Base-by-base conservation (phyloP, 1,284 basidiomycete species). In the Vanrija sp. region DNA sequence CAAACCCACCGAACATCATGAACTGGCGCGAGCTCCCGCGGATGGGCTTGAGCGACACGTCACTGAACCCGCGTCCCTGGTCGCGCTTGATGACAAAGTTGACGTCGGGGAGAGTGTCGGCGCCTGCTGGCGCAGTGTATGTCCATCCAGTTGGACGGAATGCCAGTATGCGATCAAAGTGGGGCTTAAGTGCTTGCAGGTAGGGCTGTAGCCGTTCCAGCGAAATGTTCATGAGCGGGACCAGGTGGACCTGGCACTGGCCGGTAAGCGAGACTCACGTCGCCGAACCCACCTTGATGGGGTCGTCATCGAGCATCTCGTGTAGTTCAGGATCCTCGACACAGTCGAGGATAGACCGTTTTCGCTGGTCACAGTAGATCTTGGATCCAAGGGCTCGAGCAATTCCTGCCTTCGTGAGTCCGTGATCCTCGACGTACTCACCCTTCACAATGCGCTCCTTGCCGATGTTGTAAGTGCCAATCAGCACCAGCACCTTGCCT, bases 371-470 rank as follows among this genome's bases (percentile, higher is more conserved):
- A 74, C 92, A 96, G 71, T 91, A 98, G 5, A 98, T 83, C 71
- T 89, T 92, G n/a, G 86, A 85, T 25, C 83, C 78, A 29, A 98
- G 77, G 0, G 88, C 86, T 46, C 85, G 82, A 0, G 95, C 95
- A 19, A 98, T 86, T 0, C 89, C 92, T 91, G 39, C 4, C 3
- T 6, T 23, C 48, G 43, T 48, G 14, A 62, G 51, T 50, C 23
- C n/a, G 18, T 3, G 7, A 38, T 16, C 15, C 15, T 18, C 14
- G 3, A 6, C 5, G 26, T 10, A 51, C 67, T 43, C 54, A 87
- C 90, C 91, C 82, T 97, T 95, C 29, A 97, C 91, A 46, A 98
- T 89, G 43, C 93, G 85, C 74, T 98, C 95, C 75, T 98, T 98
- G 50, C 95, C 95, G 52, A 98, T 92, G 0, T 91, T 91, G 74